Base-by-base conservation (phyloP, 768 basidiomycete genomes). In the Punctularia strigosozonata region DNA sequence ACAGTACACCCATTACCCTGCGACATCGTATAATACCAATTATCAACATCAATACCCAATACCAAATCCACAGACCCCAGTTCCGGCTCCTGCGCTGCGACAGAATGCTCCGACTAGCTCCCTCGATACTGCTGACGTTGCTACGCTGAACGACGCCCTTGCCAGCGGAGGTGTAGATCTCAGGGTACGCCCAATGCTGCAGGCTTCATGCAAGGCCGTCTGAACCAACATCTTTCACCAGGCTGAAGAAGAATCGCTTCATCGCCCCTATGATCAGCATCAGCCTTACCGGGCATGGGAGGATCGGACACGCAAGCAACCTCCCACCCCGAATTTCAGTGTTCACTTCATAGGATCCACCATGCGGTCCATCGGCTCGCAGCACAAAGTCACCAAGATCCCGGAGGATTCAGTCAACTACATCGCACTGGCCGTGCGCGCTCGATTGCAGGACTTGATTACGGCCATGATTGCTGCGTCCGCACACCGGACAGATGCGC, bases 101-200 rank as follows among this genome's bases (percentile, higher is more conserved):
- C 51, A 5, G 45, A 49, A n/a, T 38, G 55, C 2, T 19, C 23
- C 40, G 7, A n/a, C 34, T 17, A 40, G 31, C 31, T 40, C 48
- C 25, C 42, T 76, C 41, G 81, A 82, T 47, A 76, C 75, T 3
- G 59, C 77, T 3, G 85, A 88, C 49, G 72, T 88, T 24, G 74
- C 84, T 8, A 83, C 80, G 5, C 51, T 90, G 31, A 88, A 86
- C 40, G 86, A 90, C 47, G 87, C 85, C 4, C 60, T 90, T 2
- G 87, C 85, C 4, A 86, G 84, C 51, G 86, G 85, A 5, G 86
- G 87, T 8, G 85, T 90, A 5, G 87, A 90, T 60, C 61, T 90
- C n/a, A 61, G 81, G 53, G 85, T 83, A 46, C 44, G 68, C 57
- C 14, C 23, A 13, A 21, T 39, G 23, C 21, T 26, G 32, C 28